Evolutionary conservation across 352 stramenopile species (phyloP), one percentile per base, ranked within the genome.

Genomic region (Lagenidium giganteum): DNA sequence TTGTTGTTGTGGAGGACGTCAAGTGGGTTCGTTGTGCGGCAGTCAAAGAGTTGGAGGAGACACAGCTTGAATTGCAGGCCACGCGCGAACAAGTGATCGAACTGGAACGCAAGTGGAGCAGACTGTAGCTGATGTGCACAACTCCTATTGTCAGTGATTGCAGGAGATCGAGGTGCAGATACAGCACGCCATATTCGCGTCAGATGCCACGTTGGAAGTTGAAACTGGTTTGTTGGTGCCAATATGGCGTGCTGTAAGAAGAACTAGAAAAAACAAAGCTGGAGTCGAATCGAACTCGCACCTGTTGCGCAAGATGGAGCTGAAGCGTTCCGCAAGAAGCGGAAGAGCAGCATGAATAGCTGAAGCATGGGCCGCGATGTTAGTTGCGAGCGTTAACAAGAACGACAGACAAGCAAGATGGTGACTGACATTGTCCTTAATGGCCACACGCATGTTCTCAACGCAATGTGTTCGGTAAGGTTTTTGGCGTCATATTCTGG

Each of bases 41-140:
- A 43, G 62, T 69, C 34, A 60, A 65, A 26, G 40, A 71, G 22
- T 38, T 78, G 7, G 39, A 56, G 0, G 51, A 63, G 31, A 62
- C 57, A 21, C 42, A 48, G 7, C 36, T 36, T 5, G 60, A 75
- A 22, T 34, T 64, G 2, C 23, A 43, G 11, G 46, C 37, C 5
- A 21, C 74, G 9, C 60, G 47, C 2, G 29, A 32, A 14, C 41
- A 67, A 9, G 57, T 76, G 40, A 47, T 16, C 26, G 46, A 67
- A 21, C 47, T 78, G 16, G 70, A 62, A 13, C 51, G 47, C 42
- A 16, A 6, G 57, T 82, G 7, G 69, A 82, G 48, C 69, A 82
- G 41, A 47, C 49, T 5, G 50, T 82, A 25, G 76, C 65, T 17
- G 69, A 82, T 35, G 69, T 82, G 25, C 60, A 78, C 66, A 82